A percentile compares a stretch with the other conserved stretches of the same genome.
Conservation (phyloP, 2,329 filamentous ascomycete genomes). For the Alternaria viburni region DNA sequence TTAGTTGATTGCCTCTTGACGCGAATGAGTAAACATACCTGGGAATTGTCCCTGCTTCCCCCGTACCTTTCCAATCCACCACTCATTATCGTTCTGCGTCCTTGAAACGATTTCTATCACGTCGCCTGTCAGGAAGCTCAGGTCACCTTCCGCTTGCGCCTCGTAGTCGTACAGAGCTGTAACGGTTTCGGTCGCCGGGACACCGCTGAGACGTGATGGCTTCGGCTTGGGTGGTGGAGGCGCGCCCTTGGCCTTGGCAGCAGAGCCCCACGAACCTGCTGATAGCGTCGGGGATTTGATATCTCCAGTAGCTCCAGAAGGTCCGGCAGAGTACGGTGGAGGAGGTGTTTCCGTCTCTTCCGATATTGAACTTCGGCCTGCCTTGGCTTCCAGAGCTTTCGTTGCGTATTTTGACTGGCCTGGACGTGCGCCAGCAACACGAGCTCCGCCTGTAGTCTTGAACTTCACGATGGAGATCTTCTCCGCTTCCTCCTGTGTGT, state of each 20-base stretch:
- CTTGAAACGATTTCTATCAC: slow-evolving; percentile 84
- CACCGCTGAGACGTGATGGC: slow-evolving; percentile 73
- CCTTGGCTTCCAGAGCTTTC: slow-evolving; percentile 49
- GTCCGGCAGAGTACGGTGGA: slow-evolving; percentile 49
- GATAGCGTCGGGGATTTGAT: slow-evolving; percentile 39
- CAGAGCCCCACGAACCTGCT: slow-evolving; percentile 51
- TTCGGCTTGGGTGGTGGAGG: slow-evolving; percentile 63
- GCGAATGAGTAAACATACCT: slow-evolving; percentile 64
- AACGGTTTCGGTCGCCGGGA: slow-evolving; percentile 73
- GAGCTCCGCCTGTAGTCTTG: slow-evolving; percentile 77
- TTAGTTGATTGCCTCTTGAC: slow-evolving; percentile 20
- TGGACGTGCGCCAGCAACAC: slow-evolving; percentile 41
- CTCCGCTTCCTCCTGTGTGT: slow-evolving; percentile 85
- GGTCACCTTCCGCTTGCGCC: slow-evolving; percentile 90
- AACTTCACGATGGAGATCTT: slow-evolving; percentile 85
- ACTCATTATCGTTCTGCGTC: slow-evolving; percentile 93
- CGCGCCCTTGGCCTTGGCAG: slow-evolving; percentile 56
- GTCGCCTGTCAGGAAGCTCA: slow-evolving; percentile 89
- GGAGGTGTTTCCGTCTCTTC: slow-evolving; percentile 46
- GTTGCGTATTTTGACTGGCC: slow-evolving; percentile 47
- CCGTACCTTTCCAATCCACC: slow-evolving; percentile 87
- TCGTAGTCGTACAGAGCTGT: slow-evolving; percentile 97
- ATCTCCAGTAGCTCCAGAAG: slow-evolving; percentile 25
- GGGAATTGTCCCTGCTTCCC: slow-evolving; percentile 91
- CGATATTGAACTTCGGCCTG: slow-evolving; percentile 38